Base-by-base conservation (phyloP, 257 asterid species). In the Orobanche coerulescens region DNA sequence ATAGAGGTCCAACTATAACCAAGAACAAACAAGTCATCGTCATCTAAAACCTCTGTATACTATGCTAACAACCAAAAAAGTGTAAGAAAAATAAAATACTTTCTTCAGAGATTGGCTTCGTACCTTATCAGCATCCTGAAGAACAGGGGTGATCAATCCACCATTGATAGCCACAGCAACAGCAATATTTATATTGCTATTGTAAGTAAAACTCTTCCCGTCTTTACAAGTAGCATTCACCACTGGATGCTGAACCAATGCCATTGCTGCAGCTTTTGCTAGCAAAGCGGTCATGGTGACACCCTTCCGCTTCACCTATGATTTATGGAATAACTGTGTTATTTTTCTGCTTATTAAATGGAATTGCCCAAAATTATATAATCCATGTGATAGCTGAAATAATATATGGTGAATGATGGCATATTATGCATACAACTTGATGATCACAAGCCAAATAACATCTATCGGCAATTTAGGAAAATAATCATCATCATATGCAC, bases 251-350 rank as follows among this genome's bases (percentile, higher is more conserved):
- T 88, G 95, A 61, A 64, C 85, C 73, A 88, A 71, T 26, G 96
- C 95, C 93, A 88, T 72, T 3, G 96, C 95, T n/a, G 85, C 87
- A 52, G 96, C 96, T 79, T 85, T 88, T 4, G 95, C 96, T 75
- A 88, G 65, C 77, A 88, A 73, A 0, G 87, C 96, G 0, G 96
- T 88, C 94, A 88, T 85, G 62, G 96, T 88, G 24, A 88, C 96
- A 49, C 95, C 95, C 79, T 88, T 85, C 19, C 77, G 73, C 81
- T 88, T 88, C 64, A 83, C 90, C 96, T 88, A 68, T 68, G 39
- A 36, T 24, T 11, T 31, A 42, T 24, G 26, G 14, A 36, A 26
- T 26, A n/a, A n/a, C n/a, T n/a, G n/a, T n/a, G n/a, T n/a, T n/a
- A n/a, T n/a, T n/a, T 37, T 28, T 11, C n/a, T 30, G 54, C 24